A percentile compares a stretch with the other conserved stretches of the same genome.
Conservation (phyloP, 2,329 filamentous ascomycete species). For the Nothophoma quercina region DNA sequence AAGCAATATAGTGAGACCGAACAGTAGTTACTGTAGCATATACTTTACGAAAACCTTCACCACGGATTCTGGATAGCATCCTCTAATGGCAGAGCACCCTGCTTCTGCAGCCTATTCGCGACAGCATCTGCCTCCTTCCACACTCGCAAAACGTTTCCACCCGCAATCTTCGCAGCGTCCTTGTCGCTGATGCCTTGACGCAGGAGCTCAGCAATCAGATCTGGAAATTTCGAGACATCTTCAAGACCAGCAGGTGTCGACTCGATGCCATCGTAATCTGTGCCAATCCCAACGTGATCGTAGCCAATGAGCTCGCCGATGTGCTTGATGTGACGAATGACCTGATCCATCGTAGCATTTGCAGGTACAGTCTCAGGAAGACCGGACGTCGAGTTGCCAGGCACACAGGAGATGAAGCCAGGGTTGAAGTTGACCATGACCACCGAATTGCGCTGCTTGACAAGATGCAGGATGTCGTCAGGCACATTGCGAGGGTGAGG, state of each 20-base stretch:
- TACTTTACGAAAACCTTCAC: not conserved
- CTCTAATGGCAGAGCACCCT: slow-evolving; percentile 53
- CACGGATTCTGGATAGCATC: slow-evolving; percentile 49
- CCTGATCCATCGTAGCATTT: slow-evolving; percentile 77
- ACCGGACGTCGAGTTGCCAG: slow-evolving; percentile 65
- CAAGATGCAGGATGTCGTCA: slow-evolving; percentile 79
- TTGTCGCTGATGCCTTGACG: slow-evolving; percentile 74
- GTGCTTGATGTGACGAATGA: slow-evolving; percentile 80
- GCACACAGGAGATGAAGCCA: slow-evolving; percentile 79
- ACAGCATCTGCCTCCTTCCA: slow-evolving; percentile 82
- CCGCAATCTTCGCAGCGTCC: slow-evolving; percentile 77
- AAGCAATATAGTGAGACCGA: not conserved
- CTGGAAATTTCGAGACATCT: slow-evolving; percentile 84
- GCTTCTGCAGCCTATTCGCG: slow-evolving; percentile 68
- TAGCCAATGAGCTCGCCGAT: slow-evolving; percentile 86
- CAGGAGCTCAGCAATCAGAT: slow-evolving; percentile 77
- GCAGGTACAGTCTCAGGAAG: slow-evolving; percentile 72
- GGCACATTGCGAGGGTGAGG: slow-evolving; percentile 91
- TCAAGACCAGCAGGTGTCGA: slow-evolving; percentile 76
- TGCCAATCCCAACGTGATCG: slow-evolving; percentile 86
- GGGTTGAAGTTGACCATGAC: slow-evolving; percentile 94
- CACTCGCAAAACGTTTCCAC: slow-evolving; percentile 82
- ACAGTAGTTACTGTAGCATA: not conserved
- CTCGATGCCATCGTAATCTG: slow-evolving; percentile 84
- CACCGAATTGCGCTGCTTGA: slow-evolving; percentile 75